Evolutionary conservation across 352 stramenopile genomes (phyloP).

Genomic region (Pythium periplocum): DNA sequence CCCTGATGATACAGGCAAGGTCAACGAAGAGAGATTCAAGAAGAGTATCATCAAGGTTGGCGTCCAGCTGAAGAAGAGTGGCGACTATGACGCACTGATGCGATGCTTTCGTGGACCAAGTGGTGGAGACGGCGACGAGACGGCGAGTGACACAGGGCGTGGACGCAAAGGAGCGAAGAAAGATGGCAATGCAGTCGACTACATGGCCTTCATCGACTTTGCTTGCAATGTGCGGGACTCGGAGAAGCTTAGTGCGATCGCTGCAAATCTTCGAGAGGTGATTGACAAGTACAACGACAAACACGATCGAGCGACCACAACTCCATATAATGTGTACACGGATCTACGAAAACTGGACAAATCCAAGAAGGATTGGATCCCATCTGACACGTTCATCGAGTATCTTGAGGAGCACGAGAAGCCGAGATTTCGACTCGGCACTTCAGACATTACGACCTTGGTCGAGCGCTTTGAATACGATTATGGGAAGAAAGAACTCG

Average conservation of each 20-base stretch:
- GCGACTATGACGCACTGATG: conserved; percentile 29
- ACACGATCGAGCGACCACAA: conserved; percentile 26
- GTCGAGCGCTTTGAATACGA: conserved; percentile 67
- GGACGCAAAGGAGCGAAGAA: conserved; percentile 4
- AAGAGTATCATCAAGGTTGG: conserved; percentile 57
- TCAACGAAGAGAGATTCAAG: conserved; percentile 40
- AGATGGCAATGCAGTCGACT: conserved; percentile 28
- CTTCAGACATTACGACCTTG: conserved; percentile 26
- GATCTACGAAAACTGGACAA: conserved; percentile 53
- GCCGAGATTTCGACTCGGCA: conserved; percentile 37
- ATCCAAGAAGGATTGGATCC: conserved; percentile 46
- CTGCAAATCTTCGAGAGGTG: conserved; percentile 30
- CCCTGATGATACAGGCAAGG: conserved; percentile 19
- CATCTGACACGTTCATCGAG: conserved; percentile 16
- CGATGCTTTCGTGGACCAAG: conserved; percentile 28
- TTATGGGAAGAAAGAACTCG: conserved; percentile 44
- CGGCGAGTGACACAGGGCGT: conserved; percentile 7
- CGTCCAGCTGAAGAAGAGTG: conserved; percentile 32
- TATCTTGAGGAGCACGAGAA: conserved; percentile 20
- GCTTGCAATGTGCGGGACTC: conserved; percentile 61
- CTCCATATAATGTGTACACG: conserved; percentile 35
- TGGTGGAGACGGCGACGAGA: conserved; percentile 5
- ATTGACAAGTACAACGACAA: conserved; percentile 58
- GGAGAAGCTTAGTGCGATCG: conserved; percentile 49
- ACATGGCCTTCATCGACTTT: conserved; percentile 58